A percentile compares a stretch with the other conserved stretches of the same genome.
phyloP scores from a whole-genome alignment of 2,329 filamentous ascomycete species.

The Fusarium algeriense region DNA sequence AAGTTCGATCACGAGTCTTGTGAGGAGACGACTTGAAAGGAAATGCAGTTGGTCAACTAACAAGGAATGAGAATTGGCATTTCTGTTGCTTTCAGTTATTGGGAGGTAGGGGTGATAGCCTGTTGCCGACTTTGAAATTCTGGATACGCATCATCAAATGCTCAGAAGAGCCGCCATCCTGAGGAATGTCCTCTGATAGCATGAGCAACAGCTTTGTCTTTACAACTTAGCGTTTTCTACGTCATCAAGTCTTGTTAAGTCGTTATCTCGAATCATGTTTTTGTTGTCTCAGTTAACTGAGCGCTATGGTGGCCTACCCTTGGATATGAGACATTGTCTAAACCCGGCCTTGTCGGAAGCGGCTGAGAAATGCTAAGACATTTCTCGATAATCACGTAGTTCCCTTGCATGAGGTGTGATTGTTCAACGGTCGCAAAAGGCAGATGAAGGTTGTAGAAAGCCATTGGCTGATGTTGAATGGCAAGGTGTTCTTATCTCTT shows the following conservation, averaged over 20 bases:
- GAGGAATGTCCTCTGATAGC: background rate
- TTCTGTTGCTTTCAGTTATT: too few species aligned
- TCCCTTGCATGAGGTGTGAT: slow-evolving; percentile 4
- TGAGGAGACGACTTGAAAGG: background rate
- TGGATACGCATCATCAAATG: background rate
- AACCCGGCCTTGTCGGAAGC: background rate
- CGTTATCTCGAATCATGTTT: background rate
- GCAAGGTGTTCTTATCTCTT: background rate
- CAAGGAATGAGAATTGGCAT: too few species aligned
- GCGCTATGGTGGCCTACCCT: background rate
- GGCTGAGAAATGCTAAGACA: slow-evolving; percentile 19
- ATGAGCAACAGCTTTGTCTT: background rate
- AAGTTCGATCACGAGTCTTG: background rate
- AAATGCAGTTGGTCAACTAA: too few species aligned
- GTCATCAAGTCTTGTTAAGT: background rate
- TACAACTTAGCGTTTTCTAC: background rate
- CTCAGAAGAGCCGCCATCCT: background rate
- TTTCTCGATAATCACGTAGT: background rate
- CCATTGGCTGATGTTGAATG: background rate
- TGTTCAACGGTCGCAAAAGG: slow-evolving; percentile 16
- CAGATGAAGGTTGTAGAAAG: background rate
- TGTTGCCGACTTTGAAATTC: background rate
- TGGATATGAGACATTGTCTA: background rate
- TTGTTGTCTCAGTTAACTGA: background rate
- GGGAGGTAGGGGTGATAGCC: too few species aligned